Evolutionary conservation across 106 monocot species (phyloP).

Genomic region (Chionographis japonica): DNA sequence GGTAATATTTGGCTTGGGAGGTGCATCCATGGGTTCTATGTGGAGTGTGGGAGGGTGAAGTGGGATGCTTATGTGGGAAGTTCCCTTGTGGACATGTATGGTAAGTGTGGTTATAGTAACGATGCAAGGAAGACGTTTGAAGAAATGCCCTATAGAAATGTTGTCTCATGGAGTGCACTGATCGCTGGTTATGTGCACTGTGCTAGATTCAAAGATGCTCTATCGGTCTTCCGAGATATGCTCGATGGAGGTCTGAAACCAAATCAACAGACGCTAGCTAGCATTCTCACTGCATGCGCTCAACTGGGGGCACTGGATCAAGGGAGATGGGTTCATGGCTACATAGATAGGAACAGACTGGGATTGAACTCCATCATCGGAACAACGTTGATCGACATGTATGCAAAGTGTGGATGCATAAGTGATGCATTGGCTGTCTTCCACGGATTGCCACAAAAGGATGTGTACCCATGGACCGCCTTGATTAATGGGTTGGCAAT

Average conservation of each 20-base stretch:
- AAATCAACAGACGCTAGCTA: constrained; percentile 14
- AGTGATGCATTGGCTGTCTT: constrained; percentile 19
- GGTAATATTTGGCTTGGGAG: constrained; percentile 22
- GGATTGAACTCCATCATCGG: constrained; percentile 6
- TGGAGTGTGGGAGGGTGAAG: constrained; percentile 19
- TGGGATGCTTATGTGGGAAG: constrained; percentile 17
- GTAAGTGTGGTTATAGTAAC: constrained; percentile 16
- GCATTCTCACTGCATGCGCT: constrained; percentile 37
- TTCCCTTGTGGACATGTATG: constrained; percentile 23
- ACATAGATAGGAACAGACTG: constrained; percentile 13
- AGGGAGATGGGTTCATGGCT: constrained; percentile 29
- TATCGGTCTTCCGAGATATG: constrained; percentile 29
- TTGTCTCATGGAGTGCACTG: constrained; percentile 44
- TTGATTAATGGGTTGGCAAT: constrained; percentile 44
- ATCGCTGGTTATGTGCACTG: constrained; percentile 30
- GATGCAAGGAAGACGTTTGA: constrained; percentile 28
- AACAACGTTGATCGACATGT: constrained; percentile 49
- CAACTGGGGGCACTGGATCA: constrained; percentile 33
- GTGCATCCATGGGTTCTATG: constrained; percentile 25
- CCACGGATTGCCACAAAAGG: constrained; percentile 8
- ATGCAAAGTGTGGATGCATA: constrained; percentile 38
- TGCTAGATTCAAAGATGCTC: constrained; percentile 11
- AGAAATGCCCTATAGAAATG: constrained; percentile 30
- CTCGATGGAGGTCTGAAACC: constrained; percentile 13
- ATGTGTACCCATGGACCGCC: constrained; percentile 42